phyloP scores from a whole-genome alignment of 371 early-diverging fungal species.

The Blakeslea trispora region DNA sequence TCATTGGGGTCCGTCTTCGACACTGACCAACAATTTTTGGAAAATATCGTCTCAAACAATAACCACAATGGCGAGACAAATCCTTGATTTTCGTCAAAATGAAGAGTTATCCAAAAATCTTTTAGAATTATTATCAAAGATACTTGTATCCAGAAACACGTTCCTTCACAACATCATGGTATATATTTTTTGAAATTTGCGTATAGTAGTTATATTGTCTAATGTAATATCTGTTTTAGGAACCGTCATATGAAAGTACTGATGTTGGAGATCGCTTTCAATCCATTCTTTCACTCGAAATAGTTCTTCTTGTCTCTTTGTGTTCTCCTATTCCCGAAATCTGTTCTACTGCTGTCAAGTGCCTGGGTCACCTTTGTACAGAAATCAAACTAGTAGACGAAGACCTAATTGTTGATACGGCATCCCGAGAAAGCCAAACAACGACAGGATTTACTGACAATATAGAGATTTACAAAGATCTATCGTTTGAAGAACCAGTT shows the following conservation, averaged over 20 bases:
- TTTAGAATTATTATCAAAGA: conserved; percentile 60
- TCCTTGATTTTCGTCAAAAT: conserved; percentile 52
- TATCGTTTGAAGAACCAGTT: conserved; percentile 52
- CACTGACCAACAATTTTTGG: conserved; percentile 63
- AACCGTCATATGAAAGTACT: conserved; percentile 46
- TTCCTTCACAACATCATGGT: conserved; percentile 50
- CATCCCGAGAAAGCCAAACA: conserved; percentile 28
- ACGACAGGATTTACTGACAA: conserved; percentile 63
- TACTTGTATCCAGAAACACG: conserved; percentile 62
- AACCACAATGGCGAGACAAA: conserved; percentile 40
- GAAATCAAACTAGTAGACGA: conserved; percentile 62
- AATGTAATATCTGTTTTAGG: conserved; percentile 20
- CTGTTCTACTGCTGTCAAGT: conserved; percentile 54
- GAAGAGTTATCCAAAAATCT: conserved; percentile 50
- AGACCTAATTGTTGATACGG: conserved; percentile 20
- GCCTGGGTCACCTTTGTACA: conserved; percentile 56
- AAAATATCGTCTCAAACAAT: conserved; percentile 55
- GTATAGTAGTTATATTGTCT: neutral
- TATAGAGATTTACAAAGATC: conserved; percentile 67
- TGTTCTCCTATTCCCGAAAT: conserved; percentile 76
- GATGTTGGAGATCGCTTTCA: conserved; percentile 65
- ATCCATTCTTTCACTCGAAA: conserved; percentile 69
- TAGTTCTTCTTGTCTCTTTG: conserved; percentile 69
- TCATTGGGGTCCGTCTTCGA: conserved; percentile 57
- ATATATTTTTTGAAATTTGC: conserved; percentile 2